Evolutionary conservation across 805 yeast species (phyloP).

Genomic region (Schizosaccharomyces cryophilus): DNA sequence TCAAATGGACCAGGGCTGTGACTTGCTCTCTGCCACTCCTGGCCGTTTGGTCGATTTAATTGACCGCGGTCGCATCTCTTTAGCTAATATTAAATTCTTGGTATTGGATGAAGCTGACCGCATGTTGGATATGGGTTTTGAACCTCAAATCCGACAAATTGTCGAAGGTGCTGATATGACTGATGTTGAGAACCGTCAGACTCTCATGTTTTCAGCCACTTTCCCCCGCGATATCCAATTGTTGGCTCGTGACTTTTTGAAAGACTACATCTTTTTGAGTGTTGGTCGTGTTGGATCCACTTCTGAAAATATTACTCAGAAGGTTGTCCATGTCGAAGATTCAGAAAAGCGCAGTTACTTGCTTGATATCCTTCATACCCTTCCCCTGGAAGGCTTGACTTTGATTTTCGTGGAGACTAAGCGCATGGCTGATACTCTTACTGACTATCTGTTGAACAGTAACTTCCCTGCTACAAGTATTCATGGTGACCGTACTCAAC

Average conservation of each 20-base stretch:
- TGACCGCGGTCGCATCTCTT: slow-evolving; percentile 82
- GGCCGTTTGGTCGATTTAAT: slow-evolving; percentile 93
- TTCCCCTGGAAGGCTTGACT: slow-evolving; percentile 63
- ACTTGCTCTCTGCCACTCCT: slow-evolving; percentile 91
- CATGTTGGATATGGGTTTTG: slow-evolving; percentile 99
- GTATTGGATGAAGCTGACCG: slow-evolving; percentile 98
- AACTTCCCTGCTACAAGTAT: slow-evolving; percentile 92
- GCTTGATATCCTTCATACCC: slow-evolving; percentile 58
- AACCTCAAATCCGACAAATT: slow-evolving; percentile 95
- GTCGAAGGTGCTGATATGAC: slow-evolving; percentile 98
- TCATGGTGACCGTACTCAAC: slow-evolving; percentile 97
- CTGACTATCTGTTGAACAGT: slow-evolving; percentile 73
- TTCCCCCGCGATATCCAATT: slow-evolving; percentile 95
- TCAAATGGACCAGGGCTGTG: slow-evolving; percentile 82
- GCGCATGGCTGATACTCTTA: slow-evolving; percentile 90
- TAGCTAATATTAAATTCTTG: slow-evolving; percentile 71
- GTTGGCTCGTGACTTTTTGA: slow-evolving; percentile 90
- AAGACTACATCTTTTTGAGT: slow-evolving; percentile 81
- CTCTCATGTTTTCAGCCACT: slow-evolving; percentile 95
- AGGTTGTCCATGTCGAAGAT: slow-evolving; percentile 73
- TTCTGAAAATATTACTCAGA: slow-evolving; percentile 92
- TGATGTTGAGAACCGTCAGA: slow-evolving; percentile 68
- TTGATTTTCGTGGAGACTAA: slow-evolving; percentile 93
- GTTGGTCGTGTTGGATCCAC: slow-evolving; percentile 99
- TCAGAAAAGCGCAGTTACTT: slow-evolving; percentile 77